phyloP scores from a whole-genome alignment of 1,139 yeast species.

The Taphrina populina region DNA sequence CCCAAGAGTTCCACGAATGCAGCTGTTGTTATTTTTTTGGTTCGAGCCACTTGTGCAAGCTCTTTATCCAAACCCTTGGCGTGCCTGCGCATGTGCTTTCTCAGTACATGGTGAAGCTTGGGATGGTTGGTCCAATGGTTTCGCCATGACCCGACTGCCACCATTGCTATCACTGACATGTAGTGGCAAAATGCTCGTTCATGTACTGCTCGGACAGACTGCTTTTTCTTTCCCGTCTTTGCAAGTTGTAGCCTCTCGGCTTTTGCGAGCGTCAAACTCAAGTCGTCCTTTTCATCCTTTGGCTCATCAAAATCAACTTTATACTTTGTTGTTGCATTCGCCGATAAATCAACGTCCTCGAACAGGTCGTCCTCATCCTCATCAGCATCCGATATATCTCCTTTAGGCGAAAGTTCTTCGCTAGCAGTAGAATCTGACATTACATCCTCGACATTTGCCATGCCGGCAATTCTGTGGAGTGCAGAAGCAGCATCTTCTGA shows the following conservation, averaged over 20 bases:
- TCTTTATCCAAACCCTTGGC: slow-evolving; percentile 6
- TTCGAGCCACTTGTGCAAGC: background rate
- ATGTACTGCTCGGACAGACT: slow-evolving; percentile 56
- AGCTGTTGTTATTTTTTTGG: background rate
- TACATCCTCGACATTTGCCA: background rate
- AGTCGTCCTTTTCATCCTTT: background rate
- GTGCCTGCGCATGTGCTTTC: background rate
- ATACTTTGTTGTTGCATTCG: slow-evolving; percentile 10
- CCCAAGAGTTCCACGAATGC: slow-evolving; percentile 28
- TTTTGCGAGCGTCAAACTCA: slow-evolving; percentile 22
- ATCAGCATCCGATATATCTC: background rate
- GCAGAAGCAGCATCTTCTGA: slow-evolving; percentile 3
- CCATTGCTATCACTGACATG: slow-evolving; percentile 56
- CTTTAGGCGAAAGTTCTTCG: background rate
- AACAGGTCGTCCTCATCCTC: slow-evolving; percentile 15
- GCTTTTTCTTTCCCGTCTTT: slow-evolving; percentile 37
- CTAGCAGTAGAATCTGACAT: background rate
- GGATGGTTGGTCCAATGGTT: slow-evolving; percentile 73
- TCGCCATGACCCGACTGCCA: slow-evolving; percentile 63
- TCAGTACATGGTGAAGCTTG: slow-evolving; percentile 45
- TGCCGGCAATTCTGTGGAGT: slow-evolving; percentile 1
- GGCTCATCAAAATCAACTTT: slow-evolving; percentile 9
- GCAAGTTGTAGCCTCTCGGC: slow-evolving; percentile 24
- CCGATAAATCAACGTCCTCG: slow-evolving; percentile 18
- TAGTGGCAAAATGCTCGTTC: slow-evolving; percentile 61